These are phyloP conservation scores for Rhodomyrtus psidioides DNA, from an alignment of 441 rosid genomes.

Conservation along the genomic window DNA sequence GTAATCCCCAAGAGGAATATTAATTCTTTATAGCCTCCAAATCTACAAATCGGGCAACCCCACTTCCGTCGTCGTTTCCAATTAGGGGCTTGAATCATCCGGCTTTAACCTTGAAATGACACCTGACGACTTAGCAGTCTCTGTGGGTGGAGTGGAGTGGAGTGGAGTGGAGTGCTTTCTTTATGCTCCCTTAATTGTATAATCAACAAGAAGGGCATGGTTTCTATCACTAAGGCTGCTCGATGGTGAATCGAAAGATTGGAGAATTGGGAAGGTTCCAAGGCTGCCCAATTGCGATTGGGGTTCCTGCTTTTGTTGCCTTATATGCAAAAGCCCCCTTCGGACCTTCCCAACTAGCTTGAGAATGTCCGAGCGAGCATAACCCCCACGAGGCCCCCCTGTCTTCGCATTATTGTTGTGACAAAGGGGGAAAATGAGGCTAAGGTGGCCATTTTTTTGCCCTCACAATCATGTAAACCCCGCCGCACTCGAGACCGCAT, in stretches of 20 bases:
- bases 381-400: background rate
- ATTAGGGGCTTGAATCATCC: background rate
- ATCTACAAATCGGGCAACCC: constrained; percentile 13
- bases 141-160: constrained; percentile 13
- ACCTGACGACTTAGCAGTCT: constrained; percentile 2
- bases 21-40: constrained; percentile 3
- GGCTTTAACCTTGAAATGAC: constrained; percentile 18
- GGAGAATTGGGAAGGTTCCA: constrained; percentile 11
- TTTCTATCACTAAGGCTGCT: background rate
- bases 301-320: background rate
- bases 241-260: background rate
- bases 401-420: background rate
- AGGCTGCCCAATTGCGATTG: background rate
- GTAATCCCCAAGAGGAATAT: background rate
- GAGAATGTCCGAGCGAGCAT: constrained; percentile 21
- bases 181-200: constrained; percentile 1
- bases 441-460: background rate
- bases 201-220: no score
- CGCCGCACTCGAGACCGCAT: background rate
- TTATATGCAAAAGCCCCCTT: constrained; percentile 1
- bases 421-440: background rate
- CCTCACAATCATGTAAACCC: background rate
- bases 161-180: no score
- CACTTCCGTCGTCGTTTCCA: background rate
- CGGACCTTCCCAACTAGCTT: constrained; percentile 2